Evolutionary conservation across 2,329 filamentous ascomycete species (phyloP).

Genomic region (Didymella pomorum): DNA sequence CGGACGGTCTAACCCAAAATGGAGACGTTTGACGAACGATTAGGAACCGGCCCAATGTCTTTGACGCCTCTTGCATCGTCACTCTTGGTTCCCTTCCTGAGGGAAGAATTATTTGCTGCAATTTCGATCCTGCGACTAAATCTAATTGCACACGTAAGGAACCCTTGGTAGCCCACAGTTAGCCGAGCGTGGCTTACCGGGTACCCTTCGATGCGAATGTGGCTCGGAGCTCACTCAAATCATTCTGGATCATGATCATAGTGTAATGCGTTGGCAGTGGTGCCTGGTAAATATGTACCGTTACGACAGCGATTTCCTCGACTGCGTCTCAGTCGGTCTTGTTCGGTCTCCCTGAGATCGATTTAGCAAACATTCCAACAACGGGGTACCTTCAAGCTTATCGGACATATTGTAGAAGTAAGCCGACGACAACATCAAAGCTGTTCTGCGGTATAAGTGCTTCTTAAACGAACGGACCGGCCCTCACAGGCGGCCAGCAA

Average conservation of each 20-base stretch:
- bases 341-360: neutral
- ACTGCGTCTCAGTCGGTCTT: neutral
- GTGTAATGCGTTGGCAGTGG: constrained; percentile 20
- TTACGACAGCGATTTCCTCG: neutral
- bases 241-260: constrained; percentile 15
- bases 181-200: constrained; percentile 27
- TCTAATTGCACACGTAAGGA: constrained; percentile 6
- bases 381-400: neutral
- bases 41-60: constrained; percentile 29
- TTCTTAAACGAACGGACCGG: constrained; percentile 29
- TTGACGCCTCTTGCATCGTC: constrained; percentile 38
- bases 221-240: constrained; percentile 23
- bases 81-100: constrained; percentile 10
- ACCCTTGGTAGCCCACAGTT: constrained; percentile 4
- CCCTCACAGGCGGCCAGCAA: constrained; percentile 30
- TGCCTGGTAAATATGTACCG: neutral
- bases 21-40: constrained; percentile 44
- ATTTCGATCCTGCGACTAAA: neutral
- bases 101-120: neutral
- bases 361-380: neutral
- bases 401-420: neutral
- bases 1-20: constrained; percentile 33
- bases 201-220: constrained; percentile 25
- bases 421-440: neutral
- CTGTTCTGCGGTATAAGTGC: constrained; percentile 1